Conservation (phyloP, 345 rosid genomes). For the Cardamine occulta region DNA sequence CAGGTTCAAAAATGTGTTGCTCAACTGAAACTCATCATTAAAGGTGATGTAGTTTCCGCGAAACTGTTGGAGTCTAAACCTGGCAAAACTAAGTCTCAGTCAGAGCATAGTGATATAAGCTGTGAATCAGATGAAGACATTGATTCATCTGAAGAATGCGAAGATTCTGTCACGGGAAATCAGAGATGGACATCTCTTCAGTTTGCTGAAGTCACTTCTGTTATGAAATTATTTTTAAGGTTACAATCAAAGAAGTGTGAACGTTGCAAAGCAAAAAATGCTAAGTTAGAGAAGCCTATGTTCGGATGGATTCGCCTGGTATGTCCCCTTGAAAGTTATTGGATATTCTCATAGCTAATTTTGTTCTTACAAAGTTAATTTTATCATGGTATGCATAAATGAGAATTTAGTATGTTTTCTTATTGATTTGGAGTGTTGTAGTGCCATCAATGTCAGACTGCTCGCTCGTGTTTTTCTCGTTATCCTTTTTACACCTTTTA, state of each 20-base stretch:
- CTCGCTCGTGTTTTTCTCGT: constrained; percentile 2
- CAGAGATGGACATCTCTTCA: constrained; percentile 88
- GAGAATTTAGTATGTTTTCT: not conserved
- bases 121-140: constrained; percentile 23
- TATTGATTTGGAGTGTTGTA: constrained; percentile 5
- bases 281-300: constrained; percentile 61
- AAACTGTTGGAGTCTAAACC: constrained; percentile 52
- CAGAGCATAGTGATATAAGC: constrained; percentile 14
- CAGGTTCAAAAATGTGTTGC: constrained; percentile 65
- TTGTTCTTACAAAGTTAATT: not conserved
- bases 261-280: constrained; percentile 49
- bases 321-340: constrained; percentile 41
- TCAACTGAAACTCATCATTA: constrained; percentile 70
- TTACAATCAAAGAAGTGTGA: constrained; percentile 49
- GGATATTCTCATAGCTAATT: not conserved
- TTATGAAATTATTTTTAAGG: constrained; percentile 62
- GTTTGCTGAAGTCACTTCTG: constrained; percentile 59
- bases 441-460: constrained; percentile 12
- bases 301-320: constrained; percentile 86
- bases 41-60: constrained; percentile 79
- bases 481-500: constrained; percentile 4
- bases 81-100: not conserved
- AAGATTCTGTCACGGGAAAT: constrained; percentile 35
- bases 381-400: constrained; percentile 6
- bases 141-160: constrained; percentile 41